Evolutionary conservation across 176 grass and related monocot species (phyloP), one percentile per base, ranked within the genome.

Genomic region (Tuctoria greenei): DNA sequence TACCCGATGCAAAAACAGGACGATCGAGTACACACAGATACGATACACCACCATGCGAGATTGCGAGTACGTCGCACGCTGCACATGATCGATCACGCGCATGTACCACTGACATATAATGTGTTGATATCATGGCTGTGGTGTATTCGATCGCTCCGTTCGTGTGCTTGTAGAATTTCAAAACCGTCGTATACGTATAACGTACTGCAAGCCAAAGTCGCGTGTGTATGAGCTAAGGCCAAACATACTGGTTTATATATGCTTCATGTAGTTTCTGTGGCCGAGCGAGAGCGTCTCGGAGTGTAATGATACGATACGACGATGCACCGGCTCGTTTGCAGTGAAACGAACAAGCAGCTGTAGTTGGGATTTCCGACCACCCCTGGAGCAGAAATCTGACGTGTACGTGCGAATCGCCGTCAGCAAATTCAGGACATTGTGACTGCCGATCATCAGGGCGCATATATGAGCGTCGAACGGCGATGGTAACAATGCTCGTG

Each of bases 341-440:
- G n/a, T 45, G 80, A 49, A 42, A 47, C 20, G 27, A 34, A 42
- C 4, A 47, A 45, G 42, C 34, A 28, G 10, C 10, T 35, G 26
- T 6, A 25, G 39, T 60, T n/a, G 41, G 54, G 7, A 20, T 55
- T 69, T 52, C 50, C 35, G 58, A 64, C 20, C 43, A 39, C 18
- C 2, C 16, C 7, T 54, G 37, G 3, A 25, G 18, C 18, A 35
- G 25, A 6, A 34, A 11, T 4, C 28, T 2, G 4, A 4, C 8
- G 13, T 2, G 15, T 20, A 20, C 46, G 17, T 54, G 68, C 37
- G 10, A n/a, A 23, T 52, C 50, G 8, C 18, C 50, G 1, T 21
- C 71, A 16, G 71, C n/a, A 50, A 56, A 58, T 58, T 73, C 36
- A 39, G 21, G 25, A 58, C 36, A 34, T 69, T 69, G 84, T 75